A percentile compares a stretch with the other conserved stretches of the same genome.
Evolutionary conservation across 2,329 filamentous ascomycete genomes (phyloP).

Genomic region (Aspergillus japonicus): DNA sequence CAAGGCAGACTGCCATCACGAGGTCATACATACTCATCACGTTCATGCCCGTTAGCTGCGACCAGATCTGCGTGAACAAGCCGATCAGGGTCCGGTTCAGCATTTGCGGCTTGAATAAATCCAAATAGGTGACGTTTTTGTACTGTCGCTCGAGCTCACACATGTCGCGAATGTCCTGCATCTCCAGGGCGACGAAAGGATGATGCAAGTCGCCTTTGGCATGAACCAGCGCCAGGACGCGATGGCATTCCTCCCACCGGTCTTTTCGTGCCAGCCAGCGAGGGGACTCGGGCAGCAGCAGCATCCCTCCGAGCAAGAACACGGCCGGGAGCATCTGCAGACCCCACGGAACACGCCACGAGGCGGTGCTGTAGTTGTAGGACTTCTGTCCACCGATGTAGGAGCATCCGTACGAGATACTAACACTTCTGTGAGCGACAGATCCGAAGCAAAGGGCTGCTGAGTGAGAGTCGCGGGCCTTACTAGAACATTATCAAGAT

Average conservation of each 20-base stretch:
- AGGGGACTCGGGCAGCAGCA: constrained; percentile 56
- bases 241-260: constrained; percentile 55
- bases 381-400: constrained; percentile 52
- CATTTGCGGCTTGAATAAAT: constrained; percentile 72
- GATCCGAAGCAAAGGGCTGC: too few species aligned
- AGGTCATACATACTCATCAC: constrained; percentile 53
- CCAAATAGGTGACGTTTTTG: constrained; percentile 66
- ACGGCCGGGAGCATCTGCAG: constrained; percentile 62
- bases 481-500: constrained; percentile 69
- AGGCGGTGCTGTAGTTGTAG: constrained; percentile 41
- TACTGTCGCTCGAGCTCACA: constrained; percentile 71
- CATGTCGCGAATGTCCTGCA: constrained; percentile 70
- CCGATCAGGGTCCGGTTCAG: constrained; percentile 71
- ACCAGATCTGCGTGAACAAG: constrained; percentile 73
- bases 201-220: constrained; percentile 64
- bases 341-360: constrained; percentile 66
- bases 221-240: constrained; percentile 58
- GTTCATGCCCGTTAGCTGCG: constrained; percentile 74
- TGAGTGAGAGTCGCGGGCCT: constrained; percentile 1
- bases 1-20: too few species aligned
- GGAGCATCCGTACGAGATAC: constrained; percentile 60
- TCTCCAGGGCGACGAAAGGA: constrained; percentile 65
- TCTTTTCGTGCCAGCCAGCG: constrained; percentile 64
- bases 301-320: constrained; percentile 57
- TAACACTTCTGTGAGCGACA: constrained; percentile 12